These are phyloP conservation scores for Tilletiopsis washingtonensis DNA, from an alignment of 1,284 basidiomycete genomes.

Conservation along the genomic window DNA sequence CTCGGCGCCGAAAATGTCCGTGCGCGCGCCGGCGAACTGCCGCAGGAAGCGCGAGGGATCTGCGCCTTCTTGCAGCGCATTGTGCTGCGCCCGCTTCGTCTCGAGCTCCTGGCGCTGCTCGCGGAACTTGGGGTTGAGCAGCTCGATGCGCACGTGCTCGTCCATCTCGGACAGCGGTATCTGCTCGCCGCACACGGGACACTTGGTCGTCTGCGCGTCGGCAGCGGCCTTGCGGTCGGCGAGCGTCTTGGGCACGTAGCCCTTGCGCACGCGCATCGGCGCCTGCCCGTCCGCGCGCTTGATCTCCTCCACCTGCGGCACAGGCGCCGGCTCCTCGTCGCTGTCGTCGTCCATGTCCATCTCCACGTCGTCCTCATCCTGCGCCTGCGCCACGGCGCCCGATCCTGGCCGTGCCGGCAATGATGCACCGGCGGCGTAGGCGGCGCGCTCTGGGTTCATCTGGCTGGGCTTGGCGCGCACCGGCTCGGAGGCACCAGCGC, in stretches of 20 bases:
- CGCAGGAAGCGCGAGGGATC: slow-evolving; percentile 38
- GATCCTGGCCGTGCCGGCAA: too few species aligned
- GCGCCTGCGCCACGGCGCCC: neutral
- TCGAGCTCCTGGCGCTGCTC: slow-evolving; percentile 42
- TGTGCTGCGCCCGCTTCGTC: slow-evolving; percentile 38
- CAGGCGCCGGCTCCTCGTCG: slow-evolving; percentile 51
- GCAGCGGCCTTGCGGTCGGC: slow-evolving; percentile 13
- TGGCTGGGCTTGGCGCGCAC: neutral
- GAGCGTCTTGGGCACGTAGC: slow-evolving; percentile 66
- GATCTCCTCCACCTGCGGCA: slow-evolving; percentile 8
- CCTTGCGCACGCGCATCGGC: slow-evolving; percentile 66
- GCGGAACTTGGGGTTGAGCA: slow-evolving; percentile 73
- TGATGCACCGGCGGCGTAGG: too few species aligned
- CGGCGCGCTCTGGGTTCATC: neutral
- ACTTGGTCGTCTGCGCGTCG: slow-evolving; percentile 57
- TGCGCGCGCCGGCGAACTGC: slow-evolving; percentile 35
- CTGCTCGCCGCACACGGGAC: slow-evolving; percentile 86
- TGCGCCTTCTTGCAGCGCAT: slow-evolving; percentile 34
- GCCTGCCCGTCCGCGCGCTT: slow-evolving; percentile 2
- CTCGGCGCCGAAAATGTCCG: slow-evolving; percentile 30
- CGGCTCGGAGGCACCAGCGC: neutral
- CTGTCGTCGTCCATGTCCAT: slow-evolving; percentile 18
- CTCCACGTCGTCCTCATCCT: slow-evolving; percentile 55
- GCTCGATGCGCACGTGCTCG: slow-evolving; percentile 96
- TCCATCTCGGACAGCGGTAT: slow-evolving; percentile 88